Percentiles rank a stretch among this genome's conserved stretches.
Conservation (phyloP, 1,284 basidiomycete genomes). For the Schizophyllum commune region DNA sequence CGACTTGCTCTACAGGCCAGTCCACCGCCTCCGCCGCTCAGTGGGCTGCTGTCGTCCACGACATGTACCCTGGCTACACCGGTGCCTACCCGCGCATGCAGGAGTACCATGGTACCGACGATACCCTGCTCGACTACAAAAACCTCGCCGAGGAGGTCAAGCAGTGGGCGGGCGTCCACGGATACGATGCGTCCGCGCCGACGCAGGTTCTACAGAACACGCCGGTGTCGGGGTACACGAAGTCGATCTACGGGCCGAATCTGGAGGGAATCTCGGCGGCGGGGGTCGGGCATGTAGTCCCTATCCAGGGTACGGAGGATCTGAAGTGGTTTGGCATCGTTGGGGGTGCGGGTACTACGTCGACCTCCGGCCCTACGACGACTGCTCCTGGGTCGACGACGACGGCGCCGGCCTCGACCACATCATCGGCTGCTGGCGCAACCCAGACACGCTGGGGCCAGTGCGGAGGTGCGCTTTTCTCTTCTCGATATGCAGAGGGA, state of each 20-base stretch:
- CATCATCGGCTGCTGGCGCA: not conserved
- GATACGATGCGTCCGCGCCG: constrained; percentile 30
- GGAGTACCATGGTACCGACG: constrained; percentile 49
- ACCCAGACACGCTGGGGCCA: not conserved
- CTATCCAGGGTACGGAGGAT: constrained; percentile 28
- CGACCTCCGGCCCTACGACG: not conserved
- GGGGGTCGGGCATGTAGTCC: constrained; percentile 38
- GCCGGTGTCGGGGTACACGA: constrained; percentile 33
- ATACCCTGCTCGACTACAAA: constrained; percentile 40
- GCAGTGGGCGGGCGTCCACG: constrained; percentile 42
- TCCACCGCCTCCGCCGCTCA: constrained; percentile 7
- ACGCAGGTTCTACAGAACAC: constrained; percentile 27
- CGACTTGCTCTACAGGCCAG: constrained; percentile 35
- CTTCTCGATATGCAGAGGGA: not conserved
- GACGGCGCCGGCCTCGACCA: not conserved
- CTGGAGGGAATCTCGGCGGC: constrained; percentile 35
- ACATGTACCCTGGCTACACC: constrained; percentile 42
- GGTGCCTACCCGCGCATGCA: constrained; percentile 43
- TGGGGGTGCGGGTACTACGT: no score
- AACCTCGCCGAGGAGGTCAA: constrained; percentile 46
- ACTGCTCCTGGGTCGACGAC: not conserved
- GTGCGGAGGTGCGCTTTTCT: not conserved
- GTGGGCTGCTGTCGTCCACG: constrained; percentile 36
- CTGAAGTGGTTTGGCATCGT: constrained; percentile 31
- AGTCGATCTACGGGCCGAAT: constrained; percentile 38